Conservation (phyloP, 495 filamentous ascomycete species). For the Tuber magnatum region DNA sequence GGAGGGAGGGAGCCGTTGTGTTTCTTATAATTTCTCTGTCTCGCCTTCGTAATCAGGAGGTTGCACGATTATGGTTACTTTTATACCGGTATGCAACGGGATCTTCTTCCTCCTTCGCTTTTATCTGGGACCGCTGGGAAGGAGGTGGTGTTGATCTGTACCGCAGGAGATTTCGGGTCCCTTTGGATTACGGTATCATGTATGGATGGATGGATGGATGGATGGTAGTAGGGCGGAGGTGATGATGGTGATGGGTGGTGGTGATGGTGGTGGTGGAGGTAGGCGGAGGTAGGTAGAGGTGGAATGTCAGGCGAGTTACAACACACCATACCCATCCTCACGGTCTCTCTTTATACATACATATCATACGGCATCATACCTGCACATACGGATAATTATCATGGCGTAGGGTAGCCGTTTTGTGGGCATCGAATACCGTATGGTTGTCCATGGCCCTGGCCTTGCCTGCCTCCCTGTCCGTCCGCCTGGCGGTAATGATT, state of each 20-base stretch:
- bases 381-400: background rate
- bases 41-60: background rate
- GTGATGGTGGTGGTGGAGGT: background rate
- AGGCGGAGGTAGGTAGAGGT: background rate
- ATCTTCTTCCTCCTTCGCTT: background rate
- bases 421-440: background rate
- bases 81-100: conserved; percentile 1
- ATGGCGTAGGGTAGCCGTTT: background rate
- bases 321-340: conserved; percentile 1
- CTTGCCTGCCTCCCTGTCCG: background rate
- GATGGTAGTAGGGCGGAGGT: too few relatives aligned
- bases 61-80: background rate
- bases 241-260: background rate
- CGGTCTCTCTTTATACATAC: background rate
- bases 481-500: background rate
- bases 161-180: background rate
- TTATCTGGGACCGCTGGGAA: background rate
- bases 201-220: background rate
- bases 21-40: background rate
- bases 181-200: background rate
- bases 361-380: background rate
- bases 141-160: background rate
- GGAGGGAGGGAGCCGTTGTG: background rate
- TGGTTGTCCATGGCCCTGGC: background rate
- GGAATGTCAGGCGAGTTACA: background rate